A percentile compares a stretch with the other conserved stretches of the same genome.
Conservation (phyloP, 805 yeast species). For the Hemisphaericaspora nanyangensis region DNA sequence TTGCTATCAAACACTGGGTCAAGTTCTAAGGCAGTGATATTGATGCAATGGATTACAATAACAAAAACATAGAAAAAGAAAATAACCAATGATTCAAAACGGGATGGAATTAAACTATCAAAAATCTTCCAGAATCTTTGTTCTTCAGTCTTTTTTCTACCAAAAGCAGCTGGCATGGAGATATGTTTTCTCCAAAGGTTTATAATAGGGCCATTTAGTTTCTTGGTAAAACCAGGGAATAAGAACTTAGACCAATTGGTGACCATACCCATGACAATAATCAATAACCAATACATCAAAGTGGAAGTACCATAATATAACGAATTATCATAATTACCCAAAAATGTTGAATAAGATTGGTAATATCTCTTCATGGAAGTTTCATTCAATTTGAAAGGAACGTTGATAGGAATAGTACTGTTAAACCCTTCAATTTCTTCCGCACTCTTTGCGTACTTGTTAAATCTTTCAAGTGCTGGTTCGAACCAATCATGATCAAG, state of each 20-base stretch:
- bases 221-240: slow-evolving; percentile 31
- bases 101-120: slow-evolving; percentile 27
- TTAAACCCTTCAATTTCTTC: slow-evolving; percentile 15
- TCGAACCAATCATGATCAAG: not conserved
- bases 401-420: slow-evolving; percentile 13
- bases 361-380: slow-evolving; percentile 6
- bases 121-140: slow-evolving; percentile 1
- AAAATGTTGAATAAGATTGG: slow-evolving; percentile 14
- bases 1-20: slow-evolving; percentile 23
- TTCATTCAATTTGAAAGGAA: slow-evolving; percentile 23
- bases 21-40: slow-evolving; percentile 5
- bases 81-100: slow-evolving; percentile 30
- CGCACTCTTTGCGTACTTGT: not conserved
- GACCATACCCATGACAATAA: slow-evolving; percentile 38
- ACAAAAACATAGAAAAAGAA: slow-evolving; percentile 16
- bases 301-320: slow-evolving; percentile 36
- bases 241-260: slow-evolving; percentile 39
- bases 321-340: slow-evolving; percentile 20
- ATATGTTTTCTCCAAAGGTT: slow-evolving; percentile 22
- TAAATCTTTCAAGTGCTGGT: not conserved
- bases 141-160: slow-evolving; percentile 29
- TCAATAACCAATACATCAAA: slow-evolving; percentile 45
- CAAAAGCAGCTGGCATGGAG: slow-evolving; percentile 28
- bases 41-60: slow-evolving; percentile 12
- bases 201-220: slow-evolving; percentile 24